These are phyloP conservation scores for Sclerotinia sclerotiorum DNA, from an alignment of 2,329 filamentous ascomycete species.

Conservation along the genomic window DNA sequence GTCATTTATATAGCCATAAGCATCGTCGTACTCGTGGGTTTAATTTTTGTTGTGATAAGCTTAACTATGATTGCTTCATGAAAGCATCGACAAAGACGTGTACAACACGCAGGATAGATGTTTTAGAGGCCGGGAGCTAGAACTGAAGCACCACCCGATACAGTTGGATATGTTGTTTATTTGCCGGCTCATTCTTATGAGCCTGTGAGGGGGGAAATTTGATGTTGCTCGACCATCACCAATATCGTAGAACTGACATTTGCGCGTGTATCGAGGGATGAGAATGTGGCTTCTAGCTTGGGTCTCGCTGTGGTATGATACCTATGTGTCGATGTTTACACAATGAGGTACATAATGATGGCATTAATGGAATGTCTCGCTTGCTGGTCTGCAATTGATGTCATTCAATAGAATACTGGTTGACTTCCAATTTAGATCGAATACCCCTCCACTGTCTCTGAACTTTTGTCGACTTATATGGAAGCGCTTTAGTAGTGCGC, in stretches of 20 bases:
- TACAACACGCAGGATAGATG: neutral
- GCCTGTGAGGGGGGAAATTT: neutral
- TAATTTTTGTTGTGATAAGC: neutral
- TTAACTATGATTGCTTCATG: neutral
- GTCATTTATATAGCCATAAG: neutral
- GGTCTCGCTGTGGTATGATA: neutral
- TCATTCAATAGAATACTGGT: neutral
- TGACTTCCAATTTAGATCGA: neutral
- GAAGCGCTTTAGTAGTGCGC: neutral
- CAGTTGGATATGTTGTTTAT: neutral
- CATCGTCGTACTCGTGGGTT: neutral
- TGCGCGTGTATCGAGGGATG: constrained; percentile 1
- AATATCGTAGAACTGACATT: neutral
- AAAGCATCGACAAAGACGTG: neutral
- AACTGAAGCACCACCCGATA: neutral
- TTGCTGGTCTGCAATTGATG: neutral
- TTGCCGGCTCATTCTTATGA: neutral
- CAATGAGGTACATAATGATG: neutral
- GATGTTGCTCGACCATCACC: neutral
- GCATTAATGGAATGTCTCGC: neutral
- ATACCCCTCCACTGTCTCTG: neutral
- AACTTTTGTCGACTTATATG: neutral
- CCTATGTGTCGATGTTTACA: neutral
- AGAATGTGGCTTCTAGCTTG: neutral
- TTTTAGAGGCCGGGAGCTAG: neutral